phyloP scores from a whole-genome alignment of 2,329 filamentous ascomycete species.

The Cladobotryum mycophilum region DNA sequence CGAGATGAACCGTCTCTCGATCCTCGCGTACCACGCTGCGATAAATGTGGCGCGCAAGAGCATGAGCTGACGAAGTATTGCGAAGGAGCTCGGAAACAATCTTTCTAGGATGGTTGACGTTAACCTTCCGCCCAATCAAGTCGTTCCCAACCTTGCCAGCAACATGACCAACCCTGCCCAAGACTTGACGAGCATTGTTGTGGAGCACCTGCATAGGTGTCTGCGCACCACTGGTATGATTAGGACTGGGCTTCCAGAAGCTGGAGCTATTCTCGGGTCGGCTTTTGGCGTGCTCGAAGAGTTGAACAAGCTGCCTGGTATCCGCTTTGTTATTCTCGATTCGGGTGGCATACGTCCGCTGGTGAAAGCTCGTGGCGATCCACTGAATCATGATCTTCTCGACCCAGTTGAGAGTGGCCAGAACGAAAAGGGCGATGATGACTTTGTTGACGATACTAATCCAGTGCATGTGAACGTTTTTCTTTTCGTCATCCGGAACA shows the following conservation, averaged over 20 bases:
- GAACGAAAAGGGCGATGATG: conserved; percentile 76
- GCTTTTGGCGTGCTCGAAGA: conserved; percentile 69
- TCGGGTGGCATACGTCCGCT: conserved; percentile 81
- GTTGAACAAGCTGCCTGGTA: conserved; percentile 53
- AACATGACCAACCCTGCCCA: conserved; percentile 77
- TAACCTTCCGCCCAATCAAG: conserved; percentile 71
- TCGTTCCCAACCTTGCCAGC: conserved; percentile 84
- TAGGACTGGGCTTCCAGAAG: conserved; percentile 39
- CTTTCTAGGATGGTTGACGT: conserved; percentile 73
- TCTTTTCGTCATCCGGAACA: conserved; percentile 25
- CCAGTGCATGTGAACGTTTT: conserved; percentile 56
- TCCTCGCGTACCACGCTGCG: conserved; percentile 74
- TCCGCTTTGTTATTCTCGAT: conserved; percentile 93
- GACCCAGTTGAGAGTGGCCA: conserved; percentile 70
- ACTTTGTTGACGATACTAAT: conserved; percentile 77
- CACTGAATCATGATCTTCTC: conserved; percentile 94
- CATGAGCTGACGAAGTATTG: conserved; percentile 67
- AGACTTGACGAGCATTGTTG: conserved; percentile 66
- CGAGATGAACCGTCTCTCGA: conserved; percentile 67
- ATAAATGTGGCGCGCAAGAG: conserved; percentile 81
- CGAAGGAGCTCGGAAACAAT: conserved; percentile 74
- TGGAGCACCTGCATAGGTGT: conserved; percentile 72
- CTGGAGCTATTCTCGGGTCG: conserved; percentile 51
- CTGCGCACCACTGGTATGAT: conserved; percentile 52
- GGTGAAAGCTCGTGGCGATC: conserved; percentile 89